Percentiles rank a stretch among this genome's conserved stretches.
Conservation (phyloP, 257 asterid species). For the Salvia miltiorrhiza region DNA sequence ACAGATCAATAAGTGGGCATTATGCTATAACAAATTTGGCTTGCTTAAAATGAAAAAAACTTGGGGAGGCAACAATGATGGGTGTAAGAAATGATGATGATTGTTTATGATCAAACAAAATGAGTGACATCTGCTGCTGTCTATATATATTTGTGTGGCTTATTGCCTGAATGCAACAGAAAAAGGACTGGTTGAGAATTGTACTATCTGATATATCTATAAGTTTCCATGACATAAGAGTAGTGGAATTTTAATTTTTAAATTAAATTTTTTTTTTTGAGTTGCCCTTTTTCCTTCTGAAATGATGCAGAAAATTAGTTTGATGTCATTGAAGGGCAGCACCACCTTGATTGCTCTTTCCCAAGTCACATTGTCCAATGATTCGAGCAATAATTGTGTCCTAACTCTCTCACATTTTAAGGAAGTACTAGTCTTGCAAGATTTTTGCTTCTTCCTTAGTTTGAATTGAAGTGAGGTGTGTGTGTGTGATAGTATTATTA, state of each 20-base stretch:
- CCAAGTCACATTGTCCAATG: constrained; percentile 32
- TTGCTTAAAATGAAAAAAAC: neutral
- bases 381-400: constrained; percentile 36
- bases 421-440: neutral
- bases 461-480: neutral
- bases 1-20: neutral
- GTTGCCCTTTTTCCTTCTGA: constrained; percentile 5
- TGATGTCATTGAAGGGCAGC: constrained; percentile 12
- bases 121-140: constrained; percentile 22
- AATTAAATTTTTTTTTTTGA: too few relatives aligned
- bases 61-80: neutral
- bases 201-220: constrained; percentile 15
- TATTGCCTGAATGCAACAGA: neutral
- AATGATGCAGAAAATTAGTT: constrained; percentile 8
- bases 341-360: constrained; percentile 25
- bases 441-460: neutral
- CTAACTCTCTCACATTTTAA: neutral
- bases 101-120: neutral
- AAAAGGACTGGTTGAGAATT: constrained; percentile 13
- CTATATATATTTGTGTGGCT: constrained; percentile 16
- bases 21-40: neutral
- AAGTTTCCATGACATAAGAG: constrained; percentile 15
- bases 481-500: too few relatives aligned
- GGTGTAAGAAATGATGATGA: neutral
- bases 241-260: constrained; percentile 11